phyloP scores from a whole-genome alignment of 2,329 filamentous ascomycete genomes.

The Myriosclerotinia scirpicola region DNA sequence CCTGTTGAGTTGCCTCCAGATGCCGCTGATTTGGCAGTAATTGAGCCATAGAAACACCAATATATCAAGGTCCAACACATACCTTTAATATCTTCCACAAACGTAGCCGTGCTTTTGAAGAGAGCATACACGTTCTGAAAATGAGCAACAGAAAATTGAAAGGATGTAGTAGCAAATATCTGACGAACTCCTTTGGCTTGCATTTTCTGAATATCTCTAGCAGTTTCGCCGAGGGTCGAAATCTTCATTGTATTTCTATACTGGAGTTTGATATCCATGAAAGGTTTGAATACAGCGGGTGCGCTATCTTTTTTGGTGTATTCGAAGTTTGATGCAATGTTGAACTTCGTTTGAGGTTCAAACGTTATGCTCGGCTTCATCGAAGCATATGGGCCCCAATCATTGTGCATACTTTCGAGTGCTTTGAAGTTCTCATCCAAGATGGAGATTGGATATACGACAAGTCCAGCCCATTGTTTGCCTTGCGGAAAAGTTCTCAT shows the following conservation, averaged over 20 bases:
- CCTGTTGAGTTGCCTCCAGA: constrained; percentile 2
- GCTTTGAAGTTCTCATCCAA: background rate
- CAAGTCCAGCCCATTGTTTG: constrained; percentile 26
- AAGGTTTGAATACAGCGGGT: constrained; percentile 4
- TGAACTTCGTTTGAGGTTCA: background rate
- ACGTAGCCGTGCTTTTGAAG: background rate
- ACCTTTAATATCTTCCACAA: background rate
- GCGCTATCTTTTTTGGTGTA: background rate
- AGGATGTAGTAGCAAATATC: constrained; percentile 1
- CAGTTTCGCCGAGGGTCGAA: background rate
- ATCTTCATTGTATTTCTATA: constrained; percentile 9
- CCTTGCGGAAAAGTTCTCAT: constrained; percentile 43
- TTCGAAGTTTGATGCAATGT: constrained; percentile 2
- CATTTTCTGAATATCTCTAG: constrained; percentile 2
- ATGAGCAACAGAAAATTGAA: background rate
- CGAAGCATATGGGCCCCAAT: constrained; percentile 10
- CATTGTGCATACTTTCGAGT: background rate
- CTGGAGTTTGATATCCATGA: background rate
- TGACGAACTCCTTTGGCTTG: background rate
- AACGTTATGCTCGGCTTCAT: background rate
- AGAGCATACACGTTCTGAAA: background rate
- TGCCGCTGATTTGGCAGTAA: background rate
- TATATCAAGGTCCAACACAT: background rate
- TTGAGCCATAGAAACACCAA: background rate
- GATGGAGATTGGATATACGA: background rate